These are phyloP conservation scores for Nyctanthes arbortristis DNA, from an alignment of 257 asterid genomes.

Conservation along the genomic window DNA sequence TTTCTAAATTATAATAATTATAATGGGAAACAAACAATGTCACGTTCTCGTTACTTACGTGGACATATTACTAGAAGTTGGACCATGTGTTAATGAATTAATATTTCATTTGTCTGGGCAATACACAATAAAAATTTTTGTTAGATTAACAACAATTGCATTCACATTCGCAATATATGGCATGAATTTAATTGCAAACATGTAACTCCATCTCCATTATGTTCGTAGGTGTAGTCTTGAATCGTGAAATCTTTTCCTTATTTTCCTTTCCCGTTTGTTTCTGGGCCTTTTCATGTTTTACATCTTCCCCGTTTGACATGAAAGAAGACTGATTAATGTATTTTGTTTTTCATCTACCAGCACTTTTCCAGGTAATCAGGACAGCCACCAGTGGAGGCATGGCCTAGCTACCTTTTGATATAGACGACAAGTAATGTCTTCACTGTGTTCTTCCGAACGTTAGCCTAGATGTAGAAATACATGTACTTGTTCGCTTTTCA, in stretches of 20 bases:
- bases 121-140: no score
- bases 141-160: no score
- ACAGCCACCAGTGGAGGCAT: slow-evolving; percentile 90
- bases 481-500: slow-evolving; percentile 2
- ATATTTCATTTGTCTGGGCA: no score
- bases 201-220: background rate
- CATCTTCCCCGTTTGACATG: background rate
- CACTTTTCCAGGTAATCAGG: slow-evolving; percentile 91
- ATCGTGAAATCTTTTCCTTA: background rate
- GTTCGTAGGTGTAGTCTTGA: background rate
- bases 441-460: slow-evolving; percentile 16
- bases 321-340: background rate
- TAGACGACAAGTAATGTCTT: slow-evolving; percentile 5
- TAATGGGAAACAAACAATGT: no score
- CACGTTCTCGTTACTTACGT: no score
- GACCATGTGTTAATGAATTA: no score
- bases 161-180: background rate
- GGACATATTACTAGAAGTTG: no score
- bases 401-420: slow-evolving; percentile 43
- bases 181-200: background rate
- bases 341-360: slow-evolving; percentile 37
- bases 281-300: no score
- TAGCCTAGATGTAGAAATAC: slow-evolving; percentile 27
- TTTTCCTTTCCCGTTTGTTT: background rate
- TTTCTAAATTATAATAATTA: no score